A percentile compares a stretch with the other conserved stretches of the same genome.
These are phyloP conservation scores for Amphicarpaea edgeworthii DNA, from an alignment of 306 rosid genomes.

Conservation along the genomic window DNA sequence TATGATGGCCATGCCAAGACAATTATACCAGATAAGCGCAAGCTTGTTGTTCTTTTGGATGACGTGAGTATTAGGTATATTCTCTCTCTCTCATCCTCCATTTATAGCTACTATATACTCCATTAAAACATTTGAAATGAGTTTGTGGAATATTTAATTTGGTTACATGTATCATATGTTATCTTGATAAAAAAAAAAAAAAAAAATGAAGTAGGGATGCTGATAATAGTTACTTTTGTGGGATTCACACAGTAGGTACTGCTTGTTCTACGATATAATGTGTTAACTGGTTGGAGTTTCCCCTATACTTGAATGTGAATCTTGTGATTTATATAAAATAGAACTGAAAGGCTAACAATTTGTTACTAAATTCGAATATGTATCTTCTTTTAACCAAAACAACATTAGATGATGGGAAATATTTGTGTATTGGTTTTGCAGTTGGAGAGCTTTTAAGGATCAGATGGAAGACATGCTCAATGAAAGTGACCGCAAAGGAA, in stretches of 20 bases:
- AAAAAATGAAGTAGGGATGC: not conserved
- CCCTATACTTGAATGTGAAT: constrained; percentile 31
- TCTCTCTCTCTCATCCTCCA: constrained; percentile 4
- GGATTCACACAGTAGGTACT: constrained; percentile 22
- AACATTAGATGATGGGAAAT: constrained; percentile 35
- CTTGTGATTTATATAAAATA: constrained; percentile 4
- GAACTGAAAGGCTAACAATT: constrained; percentile 5
- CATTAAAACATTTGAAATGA: constrained; percentile 33
- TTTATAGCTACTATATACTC: constrained; percentile 31
- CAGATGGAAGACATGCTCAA: constrained; percentile 84
- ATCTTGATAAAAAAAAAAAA: constrained; percentile 8
- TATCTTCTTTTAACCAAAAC: constrained; percentile 24
- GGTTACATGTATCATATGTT: constrained; percentile 9
- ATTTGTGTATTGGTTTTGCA: constrained; percentile 53
- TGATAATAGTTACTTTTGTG: constrained; percentile 10
- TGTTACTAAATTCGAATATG: constrained; percentile 12
- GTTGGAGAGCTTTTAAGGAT: constrained; percentile 87
- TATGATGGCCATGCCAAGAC: constrained; percentile 89
- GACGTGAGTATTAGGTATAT: constrained; percentile 67
- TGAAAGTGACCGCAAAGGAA: constrained; percentile 93
- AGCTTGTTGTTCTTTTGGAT: constrained; percentile 78
- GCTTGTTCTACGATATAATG: constrained; percentile 34
- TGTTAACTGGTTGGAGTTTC: constrained; percentile 25
- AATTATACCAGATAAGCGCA: constrained; percentile 91
- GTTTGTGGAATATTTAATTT: constrained; percentile 1